phyloP scores from a whole-genome alignment of 2,329 filamentous ascomycete species.

The Onygena corvina region DNA sequence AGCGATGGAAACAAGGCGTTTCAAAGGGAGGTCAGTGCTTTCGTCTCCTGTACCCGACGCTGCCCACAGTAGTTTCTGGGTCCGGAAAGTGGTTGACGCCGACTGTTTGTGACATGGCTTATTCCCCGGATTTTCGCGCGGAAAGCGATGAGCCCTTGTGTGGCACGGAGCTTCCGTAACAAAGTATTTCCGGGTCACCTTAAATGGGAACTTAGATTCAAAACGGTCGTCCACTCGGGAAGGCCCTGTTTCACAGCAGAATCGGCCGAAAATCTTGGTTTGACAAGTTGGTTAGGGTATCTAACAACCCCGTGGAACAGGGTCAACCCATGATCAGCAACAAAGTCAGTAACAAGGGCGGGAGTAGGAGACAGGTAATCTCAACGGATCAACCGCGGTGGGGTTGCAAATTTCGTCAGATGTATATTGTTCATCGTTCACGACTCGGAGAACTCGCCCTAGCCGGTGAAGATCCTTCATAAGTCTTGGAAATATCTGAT shows the following conservation, averaged over 20 bases:
- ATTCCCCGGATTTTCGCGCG: conserved; percentile 1
- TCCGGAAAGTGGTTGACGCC: background rate
- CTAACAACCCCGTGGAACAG: background rate
- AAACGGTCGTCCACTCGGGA: background rate
- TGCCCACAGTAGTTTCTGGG: background rate
- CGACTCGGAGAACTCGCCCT: background rate
- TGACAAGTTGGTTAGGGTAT: background rate
- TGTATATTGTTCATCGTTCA: background rate
- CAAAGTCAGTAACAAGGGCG: too few species aligned
- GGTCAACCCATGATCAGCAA: background rate
- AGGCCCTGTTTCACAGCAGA: background rate
- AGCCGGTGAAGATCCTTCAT: background rate
- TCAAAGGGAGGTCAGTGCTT: background rate
- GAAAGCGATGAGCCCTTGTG: background rate
- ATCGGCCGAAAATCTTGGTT: conserved; percentile 2
- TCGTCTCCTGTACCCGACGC: background rate
- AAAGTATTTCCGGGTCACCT: background rate
- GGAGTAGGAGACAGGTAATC: background rate
- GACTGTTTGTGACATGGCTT: conserved; percentile 1
- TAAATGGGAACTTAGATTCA: background rate
- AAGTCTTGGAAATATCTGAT: background rate
- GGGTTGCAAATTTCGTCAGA: conserved; percentile 3
- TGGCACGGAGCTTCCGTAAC: background rate
- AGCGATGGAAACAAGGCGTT: background rate
- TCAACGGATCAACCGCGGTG: background rate